phyloP scores from a whole-genome alignment of 352 stramenopile genomes.

The Ophiocytium majus region DNA sequence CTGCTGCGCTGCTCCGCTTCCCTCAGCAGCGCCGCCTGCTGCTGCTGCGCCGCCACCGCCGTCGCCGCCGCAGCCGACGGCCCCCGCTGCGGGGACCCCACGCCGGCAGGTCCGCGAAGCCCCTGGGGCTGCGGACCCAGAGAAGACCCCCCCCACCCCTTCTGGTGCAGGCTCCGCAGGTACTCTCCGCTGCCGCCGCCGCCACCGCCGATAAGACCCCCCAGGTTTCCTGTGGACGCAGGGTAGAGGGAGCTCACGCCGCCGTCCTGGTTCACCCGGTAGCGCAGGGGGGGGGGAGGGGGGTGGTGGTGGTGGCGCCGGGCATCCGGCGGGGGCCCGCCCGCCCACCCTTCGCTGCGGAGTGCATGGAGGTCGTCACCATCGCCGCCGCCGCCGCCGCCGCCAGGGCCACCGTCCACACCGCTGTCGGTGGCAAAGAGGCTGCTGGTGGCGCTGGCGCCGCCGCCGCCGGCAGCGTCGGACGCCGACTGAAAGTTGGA shows the following conservation, averaged over 20 bases:
- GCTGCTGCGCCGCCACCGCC: neutral
- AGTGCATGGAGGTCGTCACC: neutral
- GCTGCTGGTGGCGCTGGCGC: too few species aligned
- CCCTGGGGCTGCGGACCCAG: too few species aligned
- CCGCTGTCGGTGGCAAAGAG: neutral
- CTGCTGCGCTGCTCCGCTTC: neutral
- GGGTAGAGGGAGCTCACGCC: conserved; percentile 16
- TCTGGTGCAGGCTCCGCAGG: neutral
- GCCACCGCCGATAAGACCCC: neutral
- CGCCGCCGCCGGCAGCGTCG: too few species aligned
- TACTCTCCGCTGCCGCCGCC: neutral
- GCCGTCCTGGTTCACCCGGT: conserved; percentile 4
- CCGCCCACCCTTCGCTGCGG: neutral
- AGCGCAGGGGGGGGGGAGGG: neutral
- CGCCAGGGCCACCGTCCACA: neutral
- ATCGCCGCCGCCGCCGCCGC: neutral
- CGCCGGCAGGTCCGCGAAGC: too few species aligned
- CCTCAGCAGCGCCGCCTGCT: neutral
- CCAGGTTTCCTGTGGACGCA: conserved; percentile 11
- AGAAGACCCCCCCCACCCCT: neutral
- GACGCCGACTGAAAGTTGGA: neutral
- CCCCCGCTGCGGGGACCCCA: neutral
- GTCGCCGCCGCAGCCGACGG: too few species aligned
- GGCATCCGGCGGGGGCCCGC: neutral
- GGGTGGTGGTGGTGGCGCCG: neutral